phyloP scores from a whole-genome alignment of 352 stramenopile species.

The Phytophthora constricta region DNA sequence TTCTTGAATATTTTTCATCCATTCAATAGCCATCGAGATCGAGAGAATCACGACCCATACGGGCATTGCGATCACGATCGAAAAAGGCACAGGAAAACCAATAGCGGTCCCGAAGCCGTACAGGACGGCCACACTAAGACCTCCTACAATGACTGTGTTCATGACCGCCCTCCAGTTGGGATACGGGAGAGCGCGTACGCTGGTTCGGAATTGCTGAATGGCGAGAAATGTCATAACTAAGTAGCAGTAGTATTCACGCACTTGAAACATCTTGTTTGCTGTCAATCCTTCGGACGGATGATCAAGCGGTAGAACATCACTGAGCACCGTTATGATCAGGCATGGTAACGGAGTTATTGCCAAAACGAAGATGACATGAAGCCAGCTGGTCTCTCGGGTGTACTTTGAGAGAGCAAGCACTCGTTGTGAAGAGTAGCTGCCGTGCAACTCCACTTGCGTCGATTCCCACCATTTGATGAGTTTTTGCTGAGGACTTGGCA shows the following conservation, averaged over 20 bases:
- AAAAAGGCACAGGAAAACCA: slow-evolving; percentile 15
- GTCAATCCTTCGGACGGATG: neutral
- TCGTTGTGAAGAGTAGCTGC: slow-evolving; percentile 8
- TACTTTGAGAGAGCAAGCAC: slow-evolving; percentile 3
- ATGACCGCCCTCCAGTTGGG: neutral
- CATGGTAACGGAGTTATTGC: neutral
- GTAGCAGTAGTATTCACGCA: slow-evolving; percentile 5
- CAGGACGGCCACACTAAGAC: neutral
- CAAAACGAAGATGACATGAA: neutral
- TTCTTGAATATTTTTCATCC: slow-evolving; percentile 2
- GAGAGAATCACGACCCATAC: slow-evolving; percentile 6
- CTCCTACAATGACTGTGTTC: slow-evolving; percentile 7
- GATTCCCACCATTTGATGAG: slow-evolving; percentile 1
- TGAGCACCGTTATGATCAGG: slow-evolving; percentile 4
- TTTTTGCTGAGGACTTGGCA: neutral
- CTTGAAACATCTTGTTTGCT: slow-evolving; percentile 2
- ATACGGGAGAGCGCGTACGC: neutral
- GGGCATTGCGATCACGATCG: slow-evolving; percentile 3
- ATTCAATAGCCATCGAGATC: neutral
- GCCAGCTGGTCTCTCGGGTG: neutral
- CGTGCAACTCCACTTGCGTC: slow-evolving; percentile 13
- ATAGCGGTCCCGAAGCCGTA: neutral
- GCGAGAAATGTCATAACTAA: neutral
- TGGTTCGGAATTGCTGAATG: neutral
- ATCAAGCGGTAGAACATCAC: slow-evolving; percentile 1